Evolutionary conservation across 176 grass and related monocot species (phyloP).

Genomic region (Pharus latifolius): DNA sequence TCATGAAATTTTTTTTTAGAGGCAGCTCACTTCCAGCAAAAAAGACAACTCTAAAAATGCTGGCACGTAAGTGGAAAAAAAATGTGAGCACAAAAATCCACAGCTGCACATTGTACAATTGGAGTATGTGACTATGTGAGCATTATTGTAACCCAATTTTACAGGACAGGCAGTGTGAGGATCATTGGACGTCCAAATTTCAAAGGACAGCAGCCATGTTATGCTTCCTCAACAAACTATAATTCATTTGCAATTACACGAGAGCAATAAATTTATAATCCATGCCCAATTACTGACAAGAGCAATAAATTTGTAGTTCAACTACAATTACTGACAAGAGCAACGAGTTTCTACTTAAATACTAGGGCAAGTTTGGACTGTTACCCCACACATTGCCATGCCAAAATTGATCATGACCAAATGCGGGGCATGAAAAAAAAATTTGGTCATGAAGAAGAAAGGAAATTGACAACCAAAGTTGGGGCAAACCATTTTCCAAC

Average conservation of each 20-base stretch:
- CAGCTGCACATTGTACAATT: not conserved
- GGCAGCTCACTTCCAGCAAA: not conserved
- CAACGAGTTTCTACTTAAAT: no score
- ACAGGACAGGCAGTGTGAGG: not conserved
- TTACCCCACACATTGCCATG: no score
- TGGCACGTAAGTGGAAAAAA: not conserved
- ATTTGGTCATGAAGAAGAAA: no score
- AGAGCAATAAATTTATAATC: not conserved
- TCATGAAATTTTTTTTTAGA: not conserved
- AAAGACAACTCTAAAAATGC: not conserved
- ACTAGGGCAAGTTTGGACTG: no score
- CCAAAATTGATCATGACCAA: no score
- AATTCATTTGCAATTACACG: not conserved
- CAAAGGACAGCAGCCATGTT: not conserved
- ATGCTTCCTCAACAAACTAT: not conserved
- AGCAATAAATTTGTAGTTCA: not conserved
- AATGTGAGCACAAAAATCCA: not conserved
- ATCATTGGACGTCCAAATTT: not conserved
- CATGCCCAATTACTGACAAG: not conserved
- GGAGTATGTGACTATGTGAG: not conserved
- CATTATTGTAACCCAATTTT: not conserved
- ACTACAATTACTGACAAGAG: not conserved
- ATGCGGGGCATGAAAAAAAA: no score
- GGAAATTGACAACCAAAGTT: no score
- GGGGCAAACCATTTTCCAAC: no score